Conservation (phyloP, 768 basidiomycete genomes). For the Postia placenta region DNA sequence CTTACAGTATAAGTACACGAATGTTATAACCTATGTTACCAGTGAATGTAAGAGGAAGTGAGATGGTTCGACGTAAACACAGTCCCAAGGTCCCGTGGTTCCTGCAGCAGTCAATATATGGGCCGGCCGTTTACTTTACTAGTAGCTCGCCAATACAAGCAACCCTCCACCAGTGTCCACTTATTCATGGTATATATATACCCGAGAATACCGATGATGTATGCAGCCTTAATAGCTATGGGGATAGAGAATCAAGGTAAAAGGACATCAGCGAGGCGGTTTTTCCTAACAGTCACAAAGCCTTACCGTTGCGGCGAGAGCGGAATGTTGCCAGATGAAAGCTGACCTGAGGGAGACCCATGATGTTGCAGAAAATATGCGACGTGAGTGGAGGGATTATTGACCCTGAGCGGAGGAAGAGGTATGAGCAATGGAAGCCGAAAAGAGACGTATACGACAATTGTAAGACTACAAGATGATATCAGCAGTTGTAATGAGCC, state of each 20-base stretch:
- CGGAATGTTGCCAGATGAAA: constrained; percentile 53
- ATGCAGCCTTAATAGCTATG: constrained; percentile 48
- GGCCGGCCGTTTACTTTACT: too few species aligned
- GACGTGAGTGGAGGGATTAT: constrained; percentile 70
- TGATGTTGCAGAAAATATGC: constrained; percentile 90
- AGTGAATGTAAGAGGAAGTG: too few species aligned
- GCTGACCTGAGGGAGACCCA: constrained; percentile 76
- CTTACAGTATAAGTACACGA: too few species aligned
- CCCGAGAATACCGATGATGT: constrained; percentile 52
- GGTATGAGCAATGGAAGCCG: constrained; percentile 80
- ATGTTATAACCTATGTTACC: too few species aligned
- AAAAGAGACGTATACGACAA: constrained; percentile 88
- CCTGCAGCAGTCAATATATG: too few species aligned
- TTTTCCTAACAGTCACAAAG: neutral
- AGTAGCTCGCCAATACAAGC: constrained; percentile 50
- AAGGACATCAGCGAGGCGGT: neutral
- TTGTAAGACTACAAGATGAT: constrained; percentile 62
- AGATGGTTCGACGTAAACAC: too few species aligned
- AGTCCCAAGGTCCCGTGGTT: too few species aligned
- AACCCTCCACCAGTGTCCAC: constrained; percentile 39
- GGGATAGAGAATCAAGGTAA: neutral
- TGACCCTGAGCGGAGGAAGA: constrained; percentile 84
- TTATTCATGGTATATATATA: constrained; percentile 49
- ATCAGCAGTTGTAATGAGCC: neutral
- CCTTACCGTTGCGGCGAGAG: constrained; percentile 44